Conservation (phyloP, 306 rosid species). For the Dalbergia cultrata region DNA sequence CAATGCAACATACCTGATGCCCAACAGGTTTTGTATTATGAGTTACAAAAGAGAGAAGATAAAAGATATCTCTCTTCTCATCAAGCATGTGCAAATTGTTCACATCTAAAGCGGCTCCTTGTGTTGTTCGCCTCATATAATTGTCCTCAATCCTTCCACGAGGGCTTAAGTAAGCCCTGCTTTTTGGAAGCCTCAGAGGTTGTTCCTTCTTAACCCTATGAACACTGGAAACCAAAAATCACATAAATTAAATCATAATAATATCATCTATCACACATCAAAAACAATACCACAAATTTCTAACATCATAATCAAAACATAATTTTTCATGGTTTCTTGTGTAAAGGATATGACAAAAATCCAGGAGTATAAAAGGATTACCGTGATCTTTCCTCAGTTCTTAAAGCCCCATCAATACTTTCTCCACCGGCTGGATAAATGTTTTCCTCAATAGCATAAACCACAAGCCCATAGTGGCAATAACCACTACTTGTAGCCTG, state of each 20-base stretch:
- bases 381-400: constrained; percentile 69
- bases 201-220: constrained; percentile 56
- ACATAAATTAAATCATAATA: constrained; percentile 14
- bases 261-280: constrained; percentile 8
- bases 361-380: constrained; percentile 52
- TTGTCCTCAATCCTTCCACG: constrained; percentile 58
- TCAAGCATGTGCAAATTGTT: constrained; percentile 76
- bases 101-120: constrained; percentile 72
- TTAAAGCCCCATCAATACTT: constrained; percentile 58
- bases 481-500: constrained; percentile 91
- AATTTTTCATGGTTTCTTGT: constrained; percentile 3
- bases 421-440: constrained; percentile 46
- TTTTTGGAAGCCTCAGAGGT: constrained; percentile 55
- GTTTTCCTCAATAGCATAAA: constrained; percentile 69
- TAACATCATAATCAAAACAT: constrained; percentile 18
- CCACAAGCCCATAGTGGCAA: constrained; percentile 90
- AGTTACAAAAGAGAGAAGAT: constrained; percentile 86
- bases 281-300: constrained; percentile 32
- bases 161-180: constrained; percentile 54
- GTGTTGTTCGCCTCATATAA: constrained; percentile 62
- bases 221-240: constrained; percentile 51
- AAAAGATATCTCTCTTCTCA: constrained; percentile 89
- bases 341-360: constrained; percentile 6
- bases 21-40: constrained; percentile 97
- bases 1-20: constrained; percentile 83